Conservation (phyloP, 2,329 filamentous ascomycete species). For the Phyllosticta citrichinensis region DNA sequence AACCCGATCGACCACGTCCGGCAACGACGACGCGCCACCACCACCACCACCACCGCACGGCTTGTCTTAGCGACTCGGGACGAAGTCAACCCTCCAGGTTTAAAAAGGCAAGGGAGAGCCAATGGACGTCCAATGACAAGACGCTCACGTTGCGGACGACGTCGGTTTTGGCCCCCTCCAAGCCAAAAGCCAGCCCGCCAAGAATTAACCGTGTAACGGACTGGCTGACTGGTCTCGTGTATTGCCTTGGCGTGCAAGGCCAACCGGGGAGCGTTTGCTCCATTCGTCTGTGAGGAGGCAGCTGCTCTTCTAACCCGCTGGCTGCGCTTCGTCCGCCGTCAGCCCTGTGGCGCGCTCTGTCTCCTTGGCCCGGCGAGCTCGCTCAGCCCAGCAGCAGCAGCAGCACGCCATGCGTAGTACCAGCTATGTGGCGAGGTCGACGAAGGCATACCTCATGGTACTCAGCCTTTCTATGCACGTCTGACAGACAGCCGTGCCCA, state of each 20-base stretch:
- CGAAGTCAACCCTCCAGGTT: too few relatives aligned
- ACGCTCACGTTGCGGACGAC: background rate
- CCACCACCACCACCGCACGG: too few relatives aligned
- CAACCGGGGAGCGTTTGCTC: background rate
- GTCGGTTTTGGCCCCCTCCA: background rate
- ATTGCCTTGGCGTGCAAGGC: background rate
- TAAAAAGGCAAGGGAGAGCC: too few relatives aligned
- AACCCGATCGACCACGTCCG: background rate
- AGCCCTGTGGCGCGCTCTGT: background rate
- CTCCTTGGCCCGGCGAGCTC: background rate
- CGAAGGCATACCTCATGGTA: background rate
- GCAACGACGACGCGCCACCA: background rate
- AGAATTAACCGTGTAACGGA: background rate
- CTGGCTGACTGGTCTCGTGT: background rate
- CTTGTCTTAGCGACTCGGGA: too few relatives aligned
- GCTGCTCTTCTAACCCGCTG: background rate
- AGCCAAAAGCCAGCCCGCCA: background rate
- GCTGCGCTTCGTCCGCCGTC: background rate
- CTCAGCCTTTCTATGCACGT: background rate
- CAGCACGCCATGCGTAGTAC: background rate
- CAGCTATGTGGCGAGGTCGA: background rate
- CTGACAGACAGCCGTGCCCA: background rate
- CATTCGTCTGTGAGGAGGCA: background rate
- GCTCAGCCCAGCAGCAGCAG: background rate
- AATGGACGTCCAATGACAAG: too few relatives aligned